Evolutionary conservation across 2,329 filamentous ascomycete species (phyloP), one percentile per base, ranked within the genome.

Genomic region (Diaporthe citrichinensis): DNA sequence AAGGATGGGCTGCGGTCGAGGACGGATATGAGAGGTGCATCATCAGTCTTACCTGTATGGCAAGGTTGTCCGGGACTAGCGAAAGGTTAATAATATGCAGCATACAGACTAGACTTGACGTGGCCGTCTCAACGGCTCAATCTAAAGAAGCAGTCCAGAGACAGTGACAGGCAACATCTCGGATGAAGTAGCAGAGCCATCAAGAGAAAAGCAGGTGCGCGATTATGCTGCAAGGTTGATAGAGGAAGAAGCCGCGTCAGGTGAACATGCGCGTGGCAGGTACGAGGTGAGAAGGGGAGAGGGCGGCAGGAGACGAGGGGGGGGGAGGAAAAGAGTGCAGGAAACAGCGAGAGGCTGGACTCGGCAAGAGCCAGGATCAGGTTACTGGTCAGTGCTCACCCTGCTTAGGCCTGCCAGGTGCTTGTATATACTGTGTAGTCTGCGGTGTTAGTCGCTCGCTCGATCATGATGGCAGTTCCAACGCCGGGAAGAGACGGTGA

Each of bases 81-180:
- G 49, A 69, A 69, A 55, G 65, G 49, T 55, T 69, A 69, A 55
- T 55, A 31, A 31, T 20, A 69, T 20, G 49, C 25, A 69, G 49
- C 65, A 69, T 28, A 41, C n/a, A 25, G 34, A 41, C 65, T 69
- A 69, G 49, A 41, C 65, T 55, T 53, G 61, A 67, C 61, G 41
- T 67, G 49, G 49, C 31, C 65, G 28, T 28, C 34, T 41, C 49
- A 53, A 69, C 65, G 65, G 65, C 49, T 5, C 41, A 17, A 25
- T 53, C 28, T 28, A 31, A 28, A 49, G 25, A 67, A 49, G 61
- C 41, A 67, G 44, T 10, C 34, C 46, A 51, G 49, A 55, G 65
- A 69, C 49, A 39, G 23, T 20, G 34, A 69, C 34, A 51, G 17
- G 28, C 49, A 55, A 55, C 49, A 49, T 25, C 65, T 39, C 34